Evolutionary conservation across 805 yeast species (phyloP).

Genomic region (Teunomyces tritomae): DNA sequence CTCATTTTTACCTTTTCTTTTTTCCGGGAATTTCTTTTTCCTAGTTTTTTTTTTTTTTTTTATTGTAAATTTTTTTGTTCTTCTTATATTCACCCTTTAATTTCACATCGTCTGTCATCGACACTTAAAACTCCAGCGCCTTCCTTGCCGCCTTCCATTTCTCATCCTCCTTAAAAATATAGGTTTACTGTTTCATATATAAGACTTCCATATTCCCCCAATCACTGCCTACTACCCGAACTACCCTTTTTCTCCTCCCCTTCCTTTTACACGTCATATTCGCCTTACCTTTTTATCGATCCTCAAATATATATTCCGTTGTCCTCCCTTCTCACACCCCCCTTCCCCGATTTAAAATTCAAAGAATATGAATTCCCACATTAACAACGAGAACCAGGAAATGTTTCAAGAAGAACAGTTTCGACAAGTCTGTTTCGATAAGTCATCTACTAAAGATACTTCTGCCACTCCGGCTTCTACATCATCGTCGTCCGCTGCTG

Average conservation of each 20-base stretch:
- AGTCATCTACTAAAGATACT: constrained; percentile 16
- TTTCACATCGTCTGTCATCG: constrained; percentile 5
- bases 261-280: too few relatives aligned
- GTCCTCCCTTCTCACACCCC: not conserved
- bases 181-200: not conserved
- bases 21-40: not conserved
- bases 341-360: too few relatives aligned
- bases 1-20: constrained; percentile 1
- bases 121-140: constrained; percentile 3
- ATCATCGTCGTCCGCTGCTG: constrained; percentile 11
- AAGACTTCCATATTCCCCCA: not conserved
- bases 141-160: constrained; percentile 1
- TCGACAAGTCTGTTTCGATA: constrained; percentile 33
- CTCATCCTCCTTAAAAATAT: not conserved
- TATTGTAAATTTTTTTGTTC: not conserved
- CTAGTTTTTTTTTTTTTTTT: not conserved
- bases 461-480: constrained; percentile 13
- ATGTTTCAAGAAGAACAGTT: constrained; percentile 26
- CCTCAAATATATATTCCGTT: not conserved
- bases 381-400: constrained; percentile 32
- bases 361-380: constrained; percentile 25
- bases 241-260: too few relatives aligned
- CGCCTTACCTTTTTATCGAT: not conserved
- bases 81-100: constrained; percentile 6
- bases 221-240: not conserved